A percentile compares a stretch with the other conserved stretches of the same genome.
Evolutionary conservation across 352 stramenopile species (phyloP).

Genomic region (Phytophthora pisi): DNA sequence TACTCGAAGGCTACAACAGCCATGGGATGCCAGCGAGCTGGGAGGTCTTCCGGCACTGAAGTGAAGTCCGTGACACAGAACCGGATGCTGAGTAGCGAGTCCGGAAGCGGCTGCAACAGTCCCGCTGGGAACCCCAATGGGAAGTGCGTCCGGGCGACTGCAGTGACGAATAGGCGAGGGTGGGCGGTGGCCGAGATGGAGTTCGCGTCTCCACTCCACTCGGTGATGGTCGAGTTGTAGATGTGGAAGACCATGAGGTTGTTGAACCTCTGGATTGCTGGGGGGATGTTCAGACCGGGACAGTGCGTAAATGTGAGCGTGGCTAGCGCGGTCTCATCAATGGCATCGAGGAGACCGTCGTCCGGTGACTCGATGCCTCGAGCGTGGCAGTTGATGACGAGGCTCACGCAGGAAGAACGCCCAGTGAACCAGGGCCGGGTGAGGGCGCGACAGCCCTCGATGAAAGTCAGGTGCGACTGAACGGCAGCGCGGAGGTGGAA

Average conservation of each 20-base stretch:
- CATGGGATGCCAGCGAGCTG: conserved; percentile 11
- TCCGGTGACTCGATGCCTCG: not conserved
- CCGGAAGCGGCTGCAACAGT: conserved; percentile 8
- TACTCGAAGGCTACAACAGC: conserved; percentile 23
- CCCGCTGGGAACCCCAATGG: conserved; percentile 1
- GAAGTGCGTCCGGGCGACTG: not conserved
- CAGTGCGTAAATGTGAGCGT: conserved; percentile 13
- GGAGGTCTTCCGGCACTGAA: conserved; percentile 5
- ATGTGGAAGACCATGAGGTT: conserved; percentile 17
- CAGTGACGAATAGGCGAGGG: not conserved
- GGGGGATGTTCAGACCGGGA: not conserved
- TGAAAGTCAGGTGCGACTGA: conserved; percentile 1
- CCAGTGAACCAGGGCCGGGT: conserved; percentile 1
- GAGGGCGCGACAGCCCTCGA: conserved; percentile 2
- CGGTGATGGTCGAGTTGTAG: conserved; percentile 24
- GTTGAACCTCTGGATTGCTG: conserved; percentile 3
- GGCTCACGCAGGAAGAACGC: conserved; percentile 5
- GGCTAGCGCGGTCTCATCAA: conserved; percentile 1
- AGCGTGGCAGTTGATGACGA: conserved; percentile 14
- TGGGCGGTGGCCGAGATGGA: not conserved
- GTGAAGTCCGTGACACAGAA: conserved; percentile 16
- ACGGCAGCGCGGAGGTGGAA: not conserved
- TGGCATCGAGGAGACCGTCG: not conserved
- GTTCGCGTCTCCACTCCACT: conserved; percentile 1
- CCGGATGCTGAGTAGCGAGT: conserved; percentile 9